Evolutionary conservation across 1,139 yeast genomes (phyloP).

Genomic region (Zygoascus sp.): DNA sequence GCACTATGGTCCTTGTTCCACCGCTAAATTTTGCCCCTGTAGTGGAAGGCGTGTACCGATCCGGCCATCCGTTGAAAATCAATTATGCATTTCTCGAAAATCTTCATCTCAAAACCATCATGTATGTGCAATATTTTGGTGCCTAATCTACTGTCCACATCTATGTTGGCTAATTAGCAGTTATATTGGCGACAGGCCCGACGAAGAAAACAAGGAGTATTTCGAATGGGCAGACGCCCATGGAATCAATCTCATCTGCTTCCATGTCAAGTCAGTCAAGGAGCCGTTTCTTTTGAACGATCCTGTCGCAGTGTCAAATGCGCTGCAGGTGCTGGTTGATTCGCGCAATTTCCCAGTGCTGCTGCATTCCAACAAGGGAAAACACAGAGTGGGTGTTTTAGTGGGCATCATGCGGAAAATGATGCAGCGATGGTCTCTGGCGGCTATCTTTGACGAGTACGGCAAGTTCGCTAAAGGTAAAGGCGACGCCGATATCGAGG

Average conservation of each 20-base stretch:
- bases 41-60: conserved; percentile 79
- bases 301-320: conserved; percentile 53
- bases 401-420: conserved; percentile 83
- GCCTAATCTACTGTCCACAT: background rate
- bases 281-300: conserved; percentile 66
- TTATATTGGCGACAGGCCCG: conserved; percentile 59
- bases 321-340: conserved; percentile 62
- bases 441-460: conserved; percentile 92
- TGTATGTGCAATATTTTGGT: conserved; percentile 39
- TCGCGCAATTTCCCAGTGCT: conserved; percentile 77
- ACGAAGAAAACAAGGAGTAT: conserved; percentile 56
- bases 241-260: conserved; percentile 56
- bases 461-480: conserved; percentile 90
- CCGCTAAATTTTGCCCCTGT: conserved; percentile 88
- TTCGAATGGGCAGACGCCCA: conserved; percentile 55
- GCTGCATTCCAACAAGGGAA: conserved; percentile 91
- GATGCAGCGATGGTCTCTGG: conserved; percentile 83
- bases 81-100: conserved; percentile 75
- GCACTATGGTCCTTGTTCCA: conserved; percentile 49
- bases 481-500: conserved; percentile 83
- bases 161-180: conserved; percentile 11
- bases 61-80: conserved; percentile 89
- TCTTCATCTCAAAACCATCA: conserved; percentile 68
- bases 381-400: conserved; percentile 87
- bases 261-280: conserved; percentile 64